Evolutionary conservation across 495 filamentous ascomycete genomes (phyloP).

Genomic region (Aspergillus olivimuriae): DNA sequence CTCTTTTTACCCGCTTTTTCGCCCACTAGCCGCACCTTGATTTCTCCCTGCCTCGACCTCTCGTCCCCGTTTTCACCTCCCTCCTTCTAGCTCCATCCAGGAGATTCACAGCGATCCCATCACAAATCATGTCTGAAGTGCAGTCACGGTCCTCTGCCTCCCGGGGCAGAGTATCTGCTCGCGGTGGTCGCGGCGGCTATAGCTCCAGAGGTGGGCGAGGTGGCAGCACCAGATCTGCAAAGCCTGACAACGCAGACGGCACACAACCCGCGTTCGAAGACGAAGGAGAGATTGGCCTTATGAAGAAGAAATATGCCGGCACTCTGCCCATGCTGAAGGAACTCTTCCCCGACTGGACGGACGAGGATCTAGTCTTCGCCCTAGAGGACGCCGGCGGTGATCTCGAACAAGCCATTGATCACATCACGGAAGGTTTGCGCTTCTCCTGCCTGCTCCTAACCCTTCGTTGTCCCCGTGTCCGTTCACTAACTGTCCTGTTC

Average conservation of each 20-base stretch:
- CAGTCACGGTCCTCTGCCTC: conserved; percentile 68
- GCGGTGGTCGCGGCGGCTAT: conserved; percentile 79
- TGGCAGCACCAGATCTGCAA: conserved; percentile 61
- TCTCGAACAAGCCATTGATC: conserved; percentile 72
- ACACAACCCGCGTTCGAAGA: conserved; percentile 61
- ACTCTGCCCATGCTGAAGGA: conserved; percentile 76
- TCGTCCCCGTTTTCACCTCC: conserved; percentile 27
- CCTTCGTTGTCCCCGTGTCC: conserved; percentile 1
- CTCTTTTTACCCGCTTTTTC: conserved; percentile 25
- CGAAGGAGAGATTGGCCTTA: conserved; percentile 81
- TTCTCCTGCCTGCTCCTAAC: conserved; percentile 4
- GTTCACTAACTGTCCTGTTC: neutral
- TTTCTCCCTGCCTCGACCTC: conserved; percentile 30
- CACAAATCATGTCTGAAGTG: conserved; percentile 79
- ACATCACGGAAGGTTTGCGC: conserved; percentile 80
- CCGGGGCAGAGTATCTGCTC: conserved; percentile 73
- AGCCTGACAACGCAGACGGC: conserved; percentile 55
- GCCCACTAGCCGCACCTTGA: conserved; percentile 25
- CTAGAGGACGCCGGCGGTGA: conserved; percentile 90
- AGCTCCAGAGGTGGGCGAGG: conserved; percentile 65
- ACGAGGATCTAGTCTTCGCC: conserved; percentile 85
- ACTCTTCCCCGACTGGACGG: conserved; percentile 87
- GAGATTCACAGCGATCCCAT: conserved; percentile 17
- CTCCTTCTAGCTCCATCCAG: conserved; percentile 26
- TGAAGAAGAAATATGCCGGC: conserved; percentile 78